Base-by-base conservation (phyloP, 495 filamentous ascomycete species). In the Aspergillus coremiiformis region DNA sequence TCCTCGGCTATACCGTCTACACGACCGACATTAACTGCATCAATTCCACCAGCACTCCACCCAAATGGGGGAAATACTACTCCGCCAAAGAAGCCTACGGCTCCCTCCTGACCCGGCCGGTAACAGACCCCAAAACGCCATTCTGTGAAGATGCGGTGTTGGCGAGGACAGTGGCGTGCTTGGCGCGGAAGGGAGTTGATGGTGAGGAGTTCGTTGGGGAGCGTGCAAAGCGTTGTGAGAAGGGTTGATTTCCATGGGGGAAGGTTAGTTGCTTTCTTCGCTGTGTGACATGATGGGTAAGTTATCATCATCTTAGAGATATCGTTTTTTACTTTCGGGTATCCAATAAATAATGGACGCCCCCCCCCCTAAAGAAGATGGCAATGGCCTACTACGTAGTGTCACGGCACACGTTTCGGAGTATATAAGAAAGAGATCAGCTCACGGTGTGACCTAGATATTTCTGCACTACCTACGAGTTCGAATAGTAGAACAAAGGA, bases 41-140 rank as follows among this genome's bases (percentile, higher is more conserved):
- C 12, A 15, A 26, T 35, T 1, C 61, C 72, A 0, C 55, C 61
- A 66, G 76, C 29, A 57, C 49, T 0, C 41, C 55, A 0, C 78
- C 75, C 4, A 56, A 60, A 9, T 83, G 80, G 80, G 52, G 54
- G 0, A 71, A 69, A 0, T 78, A 78, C 58, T 83, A 83, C 62
- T 73, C 71, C 4, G 79, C 76, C 19, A 76, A 75, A 52, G 70
- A 73, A 50, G 65, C 67, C 11, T 83, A 83, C 52, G 76, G 78
- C 21, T 52, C 68, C 7, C 61, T 71, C 0, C 48, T 79, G 33
- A 54, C 41, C n/a, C 68, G 74, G 12, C 68, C 75, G 0, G 46
- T 72, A 4, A 64, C 60, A 0, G 62, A 66, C 26, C 23, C 60
- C 0, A 46, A 47, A 3, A 49, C 46, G 24, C 53, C 57, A 10